Evolutionary conservation across 1,139 yeast genomes (phyloP), one percentile per base, ranked within the genome.

Genomic region (Candida neerlandica): DNA sequence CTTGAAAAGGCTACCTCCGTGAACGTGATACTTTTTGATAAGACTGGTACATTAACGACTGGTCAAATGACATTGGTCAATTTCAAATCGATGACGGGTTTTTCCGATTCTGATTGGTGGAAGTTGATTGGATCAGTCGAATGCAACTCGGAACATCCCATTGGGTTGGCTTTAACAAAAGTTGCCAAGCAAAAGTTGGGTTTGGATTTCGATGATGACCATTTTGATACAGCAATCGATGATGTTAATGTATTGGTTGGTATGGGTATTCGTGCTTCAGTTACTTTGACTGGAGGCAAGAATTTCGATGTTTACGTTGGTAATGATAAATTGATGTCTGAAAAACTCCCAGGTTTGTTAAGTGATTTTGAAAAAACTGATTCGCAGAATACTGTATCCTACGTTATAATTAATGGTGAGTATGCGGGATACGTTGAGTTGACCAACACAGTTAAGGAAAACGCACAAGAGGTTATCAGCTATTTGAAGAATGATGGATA

Each of bases 1-100:
- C 78, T 95, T 53, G 99, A 95, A 64, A 78, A 74, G 47, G 86
- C 96, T 6, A 81, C 82, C 58, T 69, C 77, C 15, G 74, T 91
- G 35, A 79, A 86, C 53, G 77, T 84, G 4, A 81, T 94, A 23
- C 73, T 95, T 33, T 92, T 95, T 65, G 99, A 95, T 69, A 95
- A 95, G 67, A 95, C 99, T 0, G 99, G 99, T 2, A 95, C 99
- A 0, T 73, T 95, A 45, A 95, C 99, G 0, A 75, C 86, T 1
- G 99, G 99, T 11, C 72, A 80, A 44, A 89, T 95, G 96, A 69
- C 69, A 9, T 82, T 89, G 3, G 67, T 69, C 12, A 61, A 68
- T 9, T 55, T 39, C 35, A 40, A 43, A 12, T 38, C 51, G 10
- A 30, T 39, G 16, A 46, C 51, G 10, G 41, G 59, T 4, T 18